phyloP scores from a whole-genome alignment of 106 monocot genomes.

The Narthecium ossifragum region DNA sequence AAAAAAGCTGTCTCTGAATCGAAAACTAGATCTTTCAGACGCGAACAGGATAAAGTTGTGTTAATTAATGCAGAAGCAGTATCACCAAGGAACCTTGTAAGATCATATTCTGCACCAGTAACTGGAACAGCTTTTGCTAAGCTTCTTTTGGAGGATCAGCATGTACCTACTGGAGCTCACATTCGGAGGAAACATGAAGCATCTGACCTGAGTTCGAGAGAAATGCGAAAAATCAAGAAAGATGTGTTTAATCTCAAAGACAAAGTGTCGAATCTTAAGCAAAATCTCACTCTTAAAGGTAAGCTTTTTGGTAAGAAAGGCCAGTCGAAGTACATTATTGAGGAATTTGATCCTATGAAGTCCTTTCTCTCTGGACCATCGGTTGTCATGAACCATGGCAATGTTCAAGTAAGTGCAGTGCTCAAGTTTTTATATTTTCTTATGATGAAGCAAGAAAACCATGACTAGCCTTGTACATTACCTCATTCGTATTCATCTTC shows the following conservation, averaged over 20 bases:
- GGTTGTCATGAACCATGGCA: conserved; percentile 26
- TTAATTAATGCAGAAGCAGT: conserved; percentile 7
- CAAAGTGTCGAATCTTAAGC: conserved; percentile 54
- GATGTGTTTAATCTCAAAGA: conserved; percentile 53
- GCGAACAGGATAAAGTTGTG: conserved; percentile 10
- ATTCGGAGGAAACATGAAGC: conserved; percentile 37
- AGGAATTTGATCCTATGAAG: conserved; percentile 25
- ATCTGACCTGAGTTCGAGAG: conserved; percentile 17
- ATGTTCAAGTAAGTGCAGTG: conserved; percentile 35
- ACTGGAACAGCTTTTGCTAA: conserved; percentile 68
- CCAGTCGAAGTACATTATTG: conserved; percentile 20
- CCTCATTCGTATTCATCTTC: conserved; percentile 8
- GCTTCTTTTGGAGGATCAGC: conserved; percentile 53
- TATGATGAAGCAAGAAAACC: not conserved
- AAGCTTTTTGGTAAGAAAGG: conserved; percentile 67
- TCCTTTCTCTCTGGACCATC: conserved; percentile 28
- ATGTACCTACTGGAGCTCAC: conserved; percentile 18
- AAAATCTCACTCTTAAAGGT: conserved; percentile 49
- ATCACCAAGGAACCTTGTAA: conserved; percentile 54
- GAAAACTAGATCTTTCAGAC: conserved; percentile 36
- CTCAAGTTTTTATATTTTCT: not conserved
- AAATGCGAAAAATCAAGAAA: conserved; percentile 47
- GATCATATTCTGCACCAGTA: conserved; percentile 74
- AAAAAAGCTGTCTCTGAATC: conserved; percentile 17
- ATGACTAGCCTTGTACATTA: not conserved